These are phyloP conservation scores for Stereocaulon alpinum DNA, from an alignment of 495 filamentous ascomycete species.

Conservation along the genomic window DNA sequence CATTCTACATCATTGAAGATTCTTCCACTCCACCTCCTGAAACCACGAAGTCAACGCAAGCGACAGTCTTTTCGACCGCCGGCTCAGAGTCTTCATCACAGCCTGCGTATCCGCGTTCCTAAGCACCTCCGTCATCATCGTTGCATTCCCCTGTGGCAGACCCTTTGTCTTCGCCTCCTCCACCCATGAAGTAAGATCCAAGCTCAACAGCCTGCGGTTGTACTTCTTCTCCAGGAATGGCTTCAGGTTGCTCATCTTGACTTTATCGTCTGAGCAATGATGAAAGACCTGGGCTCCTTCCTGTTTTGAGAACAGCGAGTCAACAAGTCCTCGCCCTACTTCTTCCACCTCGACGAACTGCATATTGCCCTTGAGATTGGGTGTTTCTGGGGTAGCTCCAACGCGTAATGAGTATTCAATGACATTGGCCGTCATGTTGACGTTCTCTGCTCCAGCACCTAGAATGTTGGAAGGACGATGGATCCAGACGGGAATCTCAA, in stretches of 20 bases:
- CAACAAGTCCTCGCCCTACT: not conserved
- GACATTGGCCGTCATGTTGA: slow-evolving; percentile 21
- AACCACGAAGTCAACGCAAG: not conserved
- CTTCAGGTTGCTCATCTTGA: not conserved
- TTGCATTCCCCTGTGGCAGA: not conserved
- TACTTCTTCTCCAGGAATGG: slow-evolving; percentile 6
- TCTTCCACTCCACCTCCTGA: not conserved
- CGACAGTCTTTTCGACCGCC: not conserved
- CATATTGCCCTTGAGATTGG: slow-evolving; percentile 7
- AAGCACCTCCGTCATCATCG: not conserved
- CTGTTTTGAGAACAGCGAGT: not conserved
- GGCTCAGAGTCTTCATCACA: not conserved
- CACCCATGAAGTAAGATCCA: not conserved
- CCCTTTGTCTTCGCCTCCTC: not conserved
- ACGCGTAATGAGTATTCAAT: slow-evolving; percentile 14
- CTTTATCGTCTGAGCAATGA: slow-evolving; percentile 2
- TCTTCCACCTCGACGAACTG: slow-evolving; percentile 7
- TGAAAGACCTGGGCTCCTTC: not conserved
- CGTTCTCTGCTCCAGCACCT: slow-evolving; percentile 18
- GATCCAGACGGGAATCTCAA: slow-evolving; percentile 31
- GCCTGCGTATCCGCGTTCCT: not conserved
- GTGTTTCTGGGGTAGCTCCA: slow-evolving; percentile 11
- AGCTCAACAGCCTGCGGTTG: not conserved
- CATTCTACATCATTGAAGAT: too few species aligned
- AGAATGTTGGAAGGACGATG: slow-evolving; percentile 32